Conservation (phyloP, 2,329 filamentous ascomycete species). For the Scedosporium boydii region DNA sequence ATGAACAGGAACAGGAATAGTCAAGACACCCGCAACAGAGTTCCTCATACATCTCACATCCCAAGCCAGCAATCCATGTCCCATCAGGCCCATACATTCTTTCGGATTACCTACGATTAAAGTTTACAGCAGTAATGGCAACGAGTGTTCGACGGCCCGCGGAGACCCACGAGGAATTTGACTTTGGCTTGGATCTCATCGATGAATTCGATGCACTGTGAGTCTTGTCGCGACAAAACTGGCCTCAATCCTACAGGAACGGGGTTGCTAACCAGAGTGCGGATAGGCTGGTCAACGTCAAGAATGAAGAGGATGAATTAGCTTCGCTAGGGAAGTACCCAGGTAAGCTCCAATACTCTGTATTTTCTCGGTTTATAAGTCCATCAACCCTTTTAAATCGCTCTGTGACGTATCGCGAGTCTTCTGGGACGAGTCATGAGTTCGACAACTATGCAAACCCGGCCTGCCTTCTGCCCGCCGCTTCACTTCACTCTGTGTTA, state of each 20-base stretch:
- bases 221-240: constrained; percentile 15
- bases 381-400: neutral
- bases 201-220: constrained; percentile 49
- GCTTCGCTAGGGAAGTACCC: constrained; percentile 21
- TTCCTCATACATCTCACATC: neutral
- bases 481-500: neutral
- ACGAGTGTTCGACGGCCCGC: neutral
- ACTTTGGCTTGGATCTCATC: constrained; percentile 2
- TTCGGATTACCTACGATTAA: neutral
- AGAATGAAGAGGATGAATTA: constrained; percentile 19
- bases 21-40: neutral
- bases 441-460: too few relatives aligned
- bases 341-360: constrained; percentile 16
- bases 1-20: neutral
- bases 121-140: neutral
- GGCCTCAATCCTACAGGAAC: neutral
- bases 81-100: neutral
- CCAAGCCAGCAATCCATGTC: neutral
- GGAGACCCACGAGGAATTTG: neutral
- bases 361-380: neutral
- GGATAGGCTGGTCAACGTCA: neutral
- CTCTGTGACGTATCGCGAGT: neutral
- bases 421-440: too few relatives aligned
- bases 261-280: neutral
- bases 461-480: neutral